phyloP scores from a whole-genome alignment of 305 asterid species.

The Petunia hybrid region DNA sequence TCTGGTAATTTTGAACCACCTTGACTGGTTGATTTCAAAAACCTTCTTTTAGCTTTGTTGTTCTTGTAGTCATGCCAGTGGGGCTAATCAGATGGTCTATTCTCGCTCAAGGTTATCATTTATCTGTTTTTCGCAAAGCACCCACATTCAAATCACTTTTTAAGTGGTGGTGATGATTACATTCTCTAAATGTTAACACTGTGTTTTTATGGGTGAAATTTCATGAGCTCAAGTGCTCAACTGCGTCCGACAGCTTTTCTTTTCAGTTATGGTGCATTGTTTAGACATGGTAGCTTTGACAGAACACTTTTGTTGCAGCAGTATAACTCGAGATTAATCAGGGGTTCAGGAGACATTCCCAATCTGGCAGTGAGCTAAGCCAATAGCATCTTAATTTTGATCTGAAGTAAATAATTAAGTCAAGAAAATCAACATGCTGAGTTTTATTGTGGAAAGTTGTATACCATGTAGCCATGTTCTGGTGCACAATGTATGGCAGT shows the following conservation, averaged over 20 bases:
- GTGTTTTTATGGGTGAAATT: neutral
- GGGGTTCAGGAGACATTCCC: neutral
- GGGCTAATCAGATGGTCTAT: constrained; percentile 8
- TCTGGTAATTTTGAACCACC: neutral
- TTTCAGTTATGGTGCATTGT: neutral
- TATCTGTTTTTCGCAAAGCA: neutral
- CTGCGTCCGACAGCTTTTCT: neutral
- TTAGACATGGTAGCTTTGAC: neutral
- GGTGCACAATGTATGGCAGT: neutral
- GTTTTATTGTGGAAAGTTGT: too few species aligned
- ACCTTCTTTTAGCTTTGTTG: neutral
- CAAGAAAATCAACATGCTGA: too few species aligned
- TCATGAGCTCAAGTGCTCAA: neutral
- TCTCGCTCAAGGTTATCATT: neutral
- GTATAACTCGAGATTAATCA: neutral
- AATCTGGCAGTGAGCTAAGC: neutral
- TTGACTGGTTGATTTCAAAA: constrained; percentile 22
- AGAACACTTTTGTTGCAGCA: neutral
- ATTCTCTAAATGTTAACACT: neutral
- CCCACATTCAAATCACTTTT: neutral
- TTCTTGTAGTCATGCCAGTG: neutral
- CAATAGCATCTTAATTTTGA: constrained; percentile 3
- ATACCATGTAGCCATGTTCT: neutral
- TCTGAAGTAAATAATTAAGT: neutral
- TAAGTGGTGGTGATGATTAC: neutral